These are phyloP conservation scores for Rhodotorula sphaerocarpa DNA, from an alignment of 768 basidiomycete species.

Conservation along the genomic window DNA sequence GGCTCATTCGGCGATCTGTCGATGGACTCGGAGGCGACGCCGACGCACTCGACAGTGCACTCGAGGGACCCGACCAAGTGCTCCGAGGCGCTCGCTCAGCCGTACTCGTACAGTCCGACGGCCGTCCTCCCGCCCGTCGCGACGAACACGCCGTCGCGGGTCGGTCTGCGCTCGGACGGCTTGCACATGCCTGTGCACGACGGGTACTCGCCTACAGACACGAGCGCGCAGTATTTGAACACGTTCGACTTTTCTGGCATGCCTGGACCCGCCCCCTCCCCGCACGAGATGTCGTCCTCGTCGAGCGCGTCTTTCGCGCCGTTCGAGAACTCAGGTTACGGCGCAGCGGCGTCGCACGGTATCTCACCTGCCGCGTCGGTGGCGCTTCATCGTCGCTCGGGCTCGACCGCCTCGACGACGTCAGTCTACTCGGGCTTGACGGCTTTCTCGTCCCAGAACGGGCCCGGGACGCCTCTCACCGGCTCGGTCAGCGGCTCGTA, in stretches of 20 bases:
- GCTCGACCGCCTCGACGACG: constrained; percentile 33
- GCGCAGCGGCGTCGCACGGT: no score
- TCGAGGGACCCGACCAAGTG: constrained; percentile 1
- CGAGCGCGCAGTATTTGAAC: background rate
- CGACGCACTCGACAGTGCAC: constrained; percentile 24
- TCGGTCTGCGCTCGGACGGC: background rate
- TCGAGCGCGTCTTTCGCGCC: constrained; percentile 19
- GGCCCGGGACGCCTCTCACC: constrained; percentile 21
- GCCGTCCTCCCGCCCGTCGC: background rate
- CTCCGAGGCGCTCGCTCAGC: constrained; percentile 2
- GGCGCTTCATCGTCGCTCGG: constrained; percentile 27
- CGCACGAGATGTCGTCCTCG: constrained; percentile 10
- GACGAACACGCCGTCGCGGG: background rate
- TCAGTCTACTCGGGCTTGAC: constrained; percentile 31
- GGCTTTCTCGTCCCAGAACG: constrained; percentile 28
- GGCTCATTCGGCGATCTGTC: constrained; percentile 14
- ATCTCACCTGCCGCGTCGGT: constrained; percentile 17
- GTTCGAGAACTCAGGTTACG: constrained; percentile 4
- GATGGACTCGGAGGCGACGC: constrained; percentile 30
- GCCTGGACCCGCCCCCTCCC: background rate
- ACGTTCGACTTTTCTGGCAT: background rate
- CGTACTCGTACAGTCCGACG: constrained; percentile 19
- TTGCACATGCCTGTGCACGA: background rate
- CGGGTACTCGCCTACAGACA: constrained; percentile 8
- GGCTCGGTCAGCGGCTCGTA: constrained; percentile 33